phyloP scores from a whole-genome alignment of 1,284 basidiomycete species.

The Gastroboletus turbinatus region DNA sequence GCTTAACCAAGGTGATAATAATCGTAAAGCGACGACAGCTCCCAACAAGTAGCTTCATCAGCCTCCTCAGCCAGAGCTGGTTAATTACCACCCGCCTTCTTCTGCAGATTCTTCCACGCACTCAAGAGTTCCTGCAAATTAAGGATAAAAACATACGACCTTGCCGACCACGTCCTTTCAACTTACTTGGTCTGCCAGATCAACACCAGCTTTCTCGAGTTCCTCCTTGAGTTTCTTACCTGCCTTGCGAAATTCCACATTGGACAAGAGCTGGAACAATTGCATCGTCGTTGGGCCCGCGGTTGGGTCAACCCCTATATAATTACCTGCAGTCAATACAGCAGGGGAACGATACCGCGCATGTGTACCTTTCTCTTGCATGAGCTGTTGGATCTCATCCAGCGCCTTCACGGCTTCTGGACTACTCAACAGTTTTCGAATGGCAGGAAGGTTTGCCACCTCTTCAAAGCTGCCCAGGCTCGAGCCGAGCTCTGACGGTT shows the following conservation, averaged over 20 bases:
- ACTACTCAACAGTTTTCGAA: constrained; percentile 48
- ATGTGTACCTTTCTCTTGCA: constrained; percentile 51
- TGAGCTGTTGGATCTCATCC: constrained; percentile 41
- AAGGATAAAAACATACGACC: not conserved
- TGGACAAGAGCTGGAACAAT: constrained; percentile 53
- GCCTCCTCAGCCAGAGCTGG: not conserved
- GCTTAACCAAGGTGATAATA: not conserved
- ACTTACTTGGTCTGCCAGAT: constrained; percentile 46
- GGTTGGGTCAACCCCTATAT: constrained; percentile 47
- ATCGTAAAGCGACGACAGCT: not conserved
- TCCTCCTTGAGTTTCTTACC: constrained; percentile 49
- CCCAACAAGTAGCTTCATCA: not conserved
- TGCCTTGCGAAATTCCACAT: constrained; percentile 50
- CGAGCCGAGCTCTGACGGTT: constrained; percentile 35
- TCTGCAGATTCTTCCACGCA: constrained; percentile 36
- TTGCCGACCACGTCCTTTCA: not conserved
- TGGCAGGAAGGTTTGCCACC: constrained; percentile 41
- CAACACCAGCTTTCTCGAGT: constrained; percentile 58
- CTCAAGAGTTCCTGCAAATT: constrained; percentile 33
- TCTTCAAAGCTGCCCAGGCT: constrained; percentile 42
- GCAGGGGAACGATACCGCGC: not conserved
- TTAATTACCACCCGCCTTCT: constrained; percentile 26
- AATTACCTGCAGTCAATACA: not conserved
- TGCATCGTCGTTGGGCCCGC: constrained; percentile 49
- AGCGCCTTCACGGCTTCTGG: constrained; percentile 51